Base-by-base conservation (phyloP, 805 yeast species). In the Myxozyma sirexii region DNA sequence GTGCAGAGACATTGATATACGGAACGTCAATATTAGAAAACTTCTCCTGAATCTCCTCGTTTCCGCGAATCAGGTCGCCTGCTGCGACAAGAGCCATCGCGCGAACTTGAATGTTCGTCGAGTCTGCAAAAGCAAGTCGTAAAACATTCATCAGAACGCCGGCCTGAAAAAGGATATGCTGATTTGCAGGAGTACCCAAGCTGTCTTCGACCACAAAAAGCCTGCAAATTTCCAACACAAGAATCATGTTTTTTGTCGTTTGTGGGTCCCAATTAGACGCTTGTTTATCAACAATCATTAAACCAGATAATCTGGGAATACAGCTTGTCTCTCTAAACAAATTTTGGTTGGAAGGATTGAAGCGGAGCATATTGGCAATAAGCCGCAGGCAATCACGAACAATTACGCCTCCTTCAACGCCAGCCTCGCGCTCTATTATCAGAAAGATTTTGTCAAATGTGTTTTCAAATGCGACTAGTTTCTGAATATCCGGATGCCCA, bases 391-490 rank as follows among this genome's bases (percentile, higher is more conserved):
- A 89, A 73, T 94, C 98, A 70, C 89, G 94, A 7, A 92, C 96
- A n/a, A 90, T 84, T 35, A 90, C 80, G 19, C 94, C 90, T 8
- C 96, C 97, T 54, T 91, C 80, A 15, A 90, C 80, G 2, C 96
- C 96, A 33, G 97, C 97, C 72, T 92, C 97, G 63, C 84, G 88
- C 15, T 83, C 85, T 24, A 93, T 84, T 13, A 94, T 87, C n/a
- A 77, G 79, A 68, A 93, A 92, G 12, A 91, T 74, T 61, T 80
- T 83, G 62, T 90, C 97, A 70, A 94, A 92, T 0, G 96, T 87
- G 66, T 90, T 92, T 71, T 94, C 97, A 70, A 94, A 94, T 0
- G 96, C 99, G 8, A 96, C 96, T 19, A 94, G 76, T 69, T 91
- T 92, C 71, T 94, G 99, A 33, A 93, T 85, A 71, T 90, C 93